Conservation (phyloP, 2,329 filamentous ascomycete genomes). For the Penicillium brevicompactum region DNA sequence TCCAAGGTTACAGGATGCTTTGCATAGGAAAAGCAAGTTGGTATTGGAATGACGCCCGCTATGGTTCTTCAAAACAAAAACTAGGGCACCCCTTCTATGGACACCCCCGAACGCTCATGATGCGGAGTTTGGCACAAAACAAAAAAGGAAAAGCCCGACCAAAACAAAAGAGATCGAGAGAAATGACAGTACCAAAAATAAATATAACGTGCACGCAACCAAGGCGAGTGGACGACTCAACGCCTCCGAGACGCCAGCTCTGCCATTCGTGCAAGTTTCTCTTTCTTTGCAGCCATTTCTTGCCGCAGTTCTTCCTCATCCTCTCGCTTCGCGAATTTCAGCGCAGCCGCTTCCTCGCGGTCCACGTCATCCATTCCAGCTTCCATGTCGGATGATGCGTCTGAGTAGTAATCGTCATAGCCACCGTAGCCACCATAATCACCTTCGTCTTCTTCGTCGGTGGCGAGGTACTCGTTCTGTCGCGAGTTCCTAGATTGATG, state of each 20-base stretch:
- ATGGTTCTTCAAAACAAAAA: slow-evolving; percentile 17
- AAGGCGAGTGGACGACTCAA: slow-evolving; percentile 18
- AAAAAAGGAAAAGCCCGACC: slow-evolving; percentile 12
- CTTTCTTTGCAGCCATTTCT: slow-evolving; percentile 49
- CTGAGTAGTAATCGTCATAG: slow-evolving; percentile 47
- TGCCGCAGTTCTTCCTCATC: slow-evolving; percentile 49
- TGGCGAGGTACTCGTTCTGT: slow-evolving; percentile 48
- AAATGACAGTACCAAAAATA: not conserved
- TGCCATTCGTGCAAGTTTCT: slow-evolving; percentile 48
- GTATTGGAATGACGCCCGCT: slow-evolving; percentile 26
- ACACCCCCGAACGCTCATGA: slow-evolving; percentile 35
- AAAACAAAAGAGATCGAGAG: slow-evolving; percentile 13
- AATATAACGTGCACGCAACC: slow-evolving; percentile 3
- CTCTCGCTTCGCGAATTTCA: slow-evolving; percentile 45
- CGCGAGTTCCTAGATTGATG: slow-evolving; percentile 30
- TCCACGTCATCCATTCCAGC: slow-evolving; percentile 51
- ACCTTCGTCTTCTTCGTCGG: slow-evolving; percentile 52
- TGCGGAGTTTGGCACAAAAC: slow-evolving; percentile 20
- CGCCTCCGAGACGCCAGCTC: slow-evolving; percentile 39
- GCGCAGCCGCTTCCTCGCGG: slow-evolving; percentile 46
- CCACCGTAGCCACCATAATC: slow-evolving; percentile 41
- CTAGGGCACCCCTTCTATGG: slow-evolving; percentile 25
- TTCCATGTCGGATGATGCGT: slow-evolving; percentile 54
- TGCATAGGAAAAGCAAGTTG: slow-evolving; percentile 15
- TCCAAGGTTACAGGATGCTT: no score